Evolutionary conservation across 2,329 filamentous ascomycete genomes (phyloP).

Genomic region (Sphaerostilbella broomeana): DNA sequence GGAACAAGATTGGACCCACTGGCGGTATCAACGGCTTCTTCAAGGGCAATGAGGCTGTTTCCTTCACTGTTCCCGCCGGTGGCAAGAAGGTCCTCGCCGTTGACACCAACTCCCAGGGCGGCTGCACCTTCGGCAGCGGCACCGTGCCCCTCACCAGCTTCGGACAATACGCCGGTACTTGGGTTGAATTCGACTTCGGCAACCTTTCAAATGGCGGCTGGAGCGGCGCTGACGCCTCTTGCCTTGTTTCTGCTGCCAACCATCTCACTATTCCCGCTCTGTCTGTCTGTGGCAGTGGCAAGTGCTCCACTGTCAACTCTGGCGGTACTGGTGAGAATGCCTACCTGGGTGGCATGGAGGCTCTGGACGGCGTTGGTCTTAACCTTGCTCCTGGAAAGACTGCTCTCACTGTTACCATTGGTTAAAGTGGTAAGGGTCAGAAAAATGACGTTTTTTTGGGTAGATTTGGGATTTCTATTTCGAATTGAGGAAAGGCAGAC

Average conservation of each 20-base stretch:
- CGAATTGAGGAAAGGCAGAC: slow-evolving; percentile 4
- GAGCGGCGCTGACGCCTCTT: slow-evolving; percentile 46
- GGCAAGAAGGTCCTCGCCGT: slow-evolving; percentile 37
- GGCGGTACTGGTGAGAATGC: slow-evolving; percentile 32
- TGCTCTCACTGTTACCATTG: slow-evolving; percentile 27
- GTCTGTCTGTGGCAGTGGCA: slow-evolving; percentile 31
- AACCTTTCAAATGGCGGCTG: slow-evolving; percentile 40
- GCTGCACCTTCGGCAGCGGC: slow-evolving; percentile 36
- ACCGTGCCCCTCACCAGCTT: slow-evolving; percentile 27
- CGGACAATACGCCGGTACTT: slow-evolving; percentile 39
- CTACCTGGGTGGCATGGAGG: slow-evolving; percentile 33
- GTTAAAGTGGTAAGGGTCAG: slow-evolving; percentile 18
- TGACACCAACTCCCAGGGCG: slow-evolving; percentile 42
- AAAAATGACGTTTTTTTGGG: slow-evolving; percentile 1
- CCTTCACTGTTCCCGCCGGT: slow-evolving; percentile 34
- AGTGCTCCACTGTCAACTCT: slow-evolving; percentile 36
- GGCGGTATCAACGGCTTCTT: slow-evolving; percentile 44
- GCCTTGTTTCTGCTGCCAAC: slow-evolving; percentile 36
- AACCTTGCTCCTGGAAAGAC: slow-evolving; percentile 28
- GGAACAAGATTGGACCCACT: slow-evolving; percentile 46
- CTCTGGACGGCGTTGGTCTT: slow-evolving; percentile 33
- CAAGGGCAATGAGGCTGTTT: slow-evolving; percentile 33
- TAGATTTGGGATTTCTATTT: slow-evolving; percentile 8
- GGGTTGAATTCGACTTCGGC: slow-evolving; percentile 46
- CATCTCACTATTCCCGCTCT: slow-evolving; percentile 29